Percentiles rank a stretch among this genome's conserved stretches.
Evolutionary conservation across 1,284 basidiomycete genomes (phyloP).

Genomic region (Tremellales sp.): DNA sequence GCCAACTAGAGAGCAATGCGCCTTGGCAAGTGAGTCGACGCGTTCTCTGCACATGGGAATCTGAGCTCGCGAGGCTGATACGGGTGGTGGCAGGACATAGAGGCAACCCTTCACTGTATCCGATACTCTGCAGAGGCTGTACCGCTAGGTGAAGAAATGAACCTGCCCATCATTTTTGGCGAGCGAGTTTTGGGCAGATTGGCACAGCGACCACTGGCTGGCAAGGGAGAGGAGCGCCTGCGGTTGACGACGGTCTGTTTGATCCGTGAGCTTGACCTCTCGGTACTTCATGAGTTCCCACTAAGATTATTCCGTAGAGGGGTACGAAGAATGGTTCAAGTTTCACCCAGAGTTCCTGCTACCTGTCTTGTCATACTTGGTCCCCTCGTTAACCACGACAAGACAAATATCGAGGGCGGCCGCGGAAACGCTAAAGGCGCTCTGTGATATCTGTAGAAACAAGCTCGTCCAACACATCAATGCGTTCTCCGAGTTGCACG

Average conservation of each 20-base stretch:
- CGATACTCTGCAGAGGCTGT: slow-evolving; percentile 81
- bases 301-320: slow-evolving; percentile 52
- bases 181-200: slow-evolving; percentile 63
- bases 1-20: slow-evolving; percentile 44
- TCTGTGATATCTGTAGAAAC: slow-evolving; percentile 79
- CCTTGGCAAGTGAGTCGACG: slow-evolving; percentile 64
- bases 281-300: slow-evolving; percentile 1
- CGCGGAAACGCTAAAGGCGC: slow-evolving; percentile 71
- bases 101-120: slow-evolving; percentile 77
- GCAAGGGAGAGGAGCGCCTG: slow-evolving; percentile 55
- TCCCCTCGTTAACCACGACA: slow-evolving; percentile 56
- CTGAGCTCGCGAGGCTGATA: not conserved
- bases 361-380: slow-evolving; percentile 64
- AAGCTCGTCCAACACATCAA: slow-evolving; percentile 74
- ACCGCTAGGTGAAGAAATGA: slow-evolving; percentile 64
- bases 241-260: slow-evolving; percentile 66
- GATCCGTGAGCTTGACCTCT: slow-evolving; percentile 55
- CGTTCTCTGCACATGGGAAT: slow-evolving; percentile 1
- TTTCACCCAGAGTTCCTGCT: slow-evolving; percentile 52
- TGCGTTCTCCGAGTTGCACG: slow-evolving; percentile 77
- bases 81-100: slow-evolving; percentile 60
- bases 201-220: slow-evolving; percentile 56
- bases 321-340: slow-evolving; percentile 80
- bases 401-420: slow-evolving; percentile 64
- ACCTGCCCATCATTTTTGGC: slow-evolving; percentile 66